These are phyloP conservation scores for Fusarium multiceps DNA, from an alignment of 2,329 filamentous ascomycete species.

Conservation along the genomic window DNA sequence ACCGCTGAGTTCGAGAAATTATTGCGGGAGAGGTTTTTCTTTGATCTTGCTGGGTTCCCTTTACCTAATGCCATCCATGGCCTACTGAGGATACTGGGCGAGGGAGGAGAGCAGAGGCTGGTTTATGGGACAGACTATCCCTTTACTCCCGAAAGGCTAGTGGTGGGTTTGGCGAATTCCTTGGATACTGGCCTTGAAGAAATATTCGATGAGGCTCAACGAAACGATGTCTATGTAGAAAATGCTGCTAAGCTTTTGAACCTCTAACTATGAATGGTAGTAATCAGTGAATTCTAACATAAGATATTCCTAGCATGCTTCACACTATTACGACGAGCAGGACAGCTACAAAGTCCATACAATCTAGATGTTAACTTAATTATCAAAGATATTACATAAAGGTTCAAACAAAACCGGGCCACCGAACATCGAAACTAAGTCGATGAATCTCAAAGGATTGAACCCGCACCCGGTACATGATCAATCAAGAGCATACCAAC, in stretches of 20 bases:
- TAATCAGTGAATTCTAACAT: too few relatives aligned
- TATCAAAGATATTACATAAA: too few relatives aligned
- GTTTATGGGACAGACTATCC: conserved; percentile 13
- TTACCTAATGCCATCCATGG: conserved; percentile 1
- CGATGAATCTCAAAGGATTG: background rate
- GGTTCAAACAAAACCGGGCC: too few relatives aligned
- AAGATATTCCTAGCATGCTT: too few relatives aligned
- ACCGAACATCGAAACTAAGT: too few relatives aligned
- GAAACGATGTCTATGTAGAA: too few relatives aligned
- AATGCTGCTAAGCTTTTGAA: too few relatives aligned
- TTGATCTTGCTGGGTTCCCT: conserved; percentile 5
- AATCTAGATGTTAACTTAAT: too few relatives aligned
- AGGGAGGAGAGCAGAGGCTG: background rate
- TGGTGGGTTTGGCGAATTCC: background rate
- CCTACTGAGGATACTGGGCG: background rate
- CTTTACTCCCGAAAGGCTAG: background rate
- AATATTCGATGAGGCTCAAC: background rate
- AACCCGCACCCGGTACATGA: background rate
- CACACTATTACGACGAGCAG: too few relatives aligned
- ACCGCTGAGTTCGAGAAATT: background rate
- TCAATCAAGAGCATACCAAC: conserved; percentile 2
- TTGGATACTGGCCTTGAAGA: background rate
- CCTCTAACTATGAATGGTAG: too few relatives aligned
- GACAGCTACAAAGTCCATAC: too few relatives aligned
- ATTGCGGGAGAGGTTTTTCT: background rate